Evolutionary conservation across 2,329 filamentous ascomycete species (phyloP).

Genomic region (Claviceps spartinae): DNA sequence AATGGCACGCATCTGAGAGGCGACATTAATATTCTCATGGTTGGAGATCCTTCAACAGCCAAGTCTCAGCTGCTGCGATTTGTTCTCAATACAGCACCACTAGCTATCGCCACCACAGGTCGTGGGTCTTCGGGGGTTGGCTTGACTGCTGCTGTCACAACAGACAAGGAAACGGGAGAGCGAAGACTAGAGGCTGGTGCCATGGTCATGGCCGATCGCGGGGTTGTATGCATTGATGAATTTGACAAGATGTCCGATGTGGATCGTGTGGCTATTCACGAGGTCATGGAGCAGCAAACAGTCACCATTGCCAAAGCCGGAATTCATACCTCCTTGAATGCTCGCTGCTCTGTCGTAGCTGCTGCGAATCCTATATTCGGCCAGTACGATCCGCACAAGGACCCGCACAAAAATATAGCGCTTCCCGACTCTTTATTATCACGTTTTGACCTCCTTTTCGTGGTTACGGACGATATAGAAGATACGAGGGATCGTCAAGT

Average conservation of each 20-base stretch:
- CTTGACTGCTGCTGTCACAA: constrained; percentile 91
- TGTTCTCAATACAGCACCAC: constrained; percentile 87
- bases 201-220: constrained; percentile 94
- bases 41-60: constrained; percentile 93
- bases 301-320: constrained; percentile 98
- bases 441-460: constrained; percentile 95
- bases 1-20: constrained; percentile 96
- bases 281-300: constrained; percentile 99
- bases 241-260: constrained; percentile 99
- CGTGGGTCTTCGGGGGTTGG: constrained; percentile 94
- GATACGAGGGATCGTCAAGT: constrained; percentile 81
- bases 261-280: constrained; percentile 94
- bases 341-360: constrained; percentile 89
- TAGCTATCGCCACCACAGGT: constrained; percentile 94
- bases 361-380: constrained; percentile 96
- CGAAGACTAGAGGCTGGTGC: constrained; percentile 89
- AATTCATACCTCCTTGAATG: constrained; percentile 94
- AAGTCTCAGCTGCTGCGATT: constrained; percentile 98
- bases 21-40: constrained; percentile 99
- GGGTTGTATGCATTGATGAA: constrained; percentile 97
- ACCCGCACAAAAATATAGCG: constrained; percentile 96
- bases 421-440: constrained; percentile 91
- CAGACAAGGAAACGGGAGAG: constrained; percentile 95
- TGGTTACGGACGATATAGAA: constrained; percentile 96
- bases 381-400: constrained; percentile 96